These are phyloP conservation scores for Tetradesmus lagerheimii DNA, from an alignment of 139 green algal genomes.

Conservation along the genomic window DNA sequence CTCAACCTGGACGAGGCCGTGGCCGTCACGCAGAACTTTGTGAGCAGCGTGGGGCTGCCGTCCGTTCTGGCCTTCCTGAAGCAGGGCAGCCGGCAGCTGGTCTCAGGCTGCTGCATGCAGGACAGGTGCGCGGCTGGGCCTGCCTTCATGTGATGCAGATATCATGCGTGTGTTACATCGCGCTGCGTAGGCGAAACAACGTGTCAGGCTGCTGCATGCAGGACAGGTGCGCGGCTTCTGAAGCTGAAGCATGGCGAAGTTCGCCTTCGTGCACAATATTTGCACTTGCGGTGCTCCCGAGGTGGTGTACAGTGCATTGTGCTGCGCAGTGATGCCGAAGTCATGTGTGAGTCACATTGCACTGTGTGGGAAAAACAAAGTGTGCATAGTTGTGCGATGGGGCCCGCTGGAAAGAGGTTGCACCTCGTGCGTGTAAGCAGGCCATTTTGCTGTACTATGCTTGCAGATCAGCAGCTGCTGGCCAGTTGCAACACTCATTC, in stretches of 20 bases:
- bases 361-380: too few species aligned
- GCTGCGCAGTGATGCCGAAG: too few species aligned
- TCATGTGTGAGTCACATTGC: too few species aligned
- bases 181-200: too few species aligned
- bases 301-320: too few species aligned
- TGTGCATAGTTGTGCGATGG: too few species aligned
- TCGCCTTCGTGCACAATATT: too few species aligned
- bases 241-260: too few species aligned
- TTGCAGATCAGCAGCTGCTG: background rate
- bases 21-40: slow-evolving; percentile 92
- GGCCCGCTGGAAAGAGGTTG: too few species aligned
- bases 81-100: slow-evolving; percentile 58
- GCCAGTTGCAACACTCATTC: background rate
- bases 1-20: slow-evolving; percentile 89
- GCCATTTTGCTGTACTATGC: background rate
- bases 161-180: too few species aligned
- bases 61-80: slow-evolving; percentile 81
- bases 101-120: slow-evolving; percentile 75
- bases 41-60: slow-evolving; percentile 72
- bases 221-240: slow-evolving; percentile 58
- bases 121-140: slow-evolving; percentile 59
- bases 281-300: too few species aligned
- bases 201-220: slow-evolving; percentile 77
- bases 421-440: background rate
- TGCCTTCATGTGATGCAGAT: too few species aligned